These are phyloP conservation scores for Aureobasidium subglaciale DNA, from an alignment of 2,329 filamentous ascomycete species.

Conservation along the genomic window DNA sequence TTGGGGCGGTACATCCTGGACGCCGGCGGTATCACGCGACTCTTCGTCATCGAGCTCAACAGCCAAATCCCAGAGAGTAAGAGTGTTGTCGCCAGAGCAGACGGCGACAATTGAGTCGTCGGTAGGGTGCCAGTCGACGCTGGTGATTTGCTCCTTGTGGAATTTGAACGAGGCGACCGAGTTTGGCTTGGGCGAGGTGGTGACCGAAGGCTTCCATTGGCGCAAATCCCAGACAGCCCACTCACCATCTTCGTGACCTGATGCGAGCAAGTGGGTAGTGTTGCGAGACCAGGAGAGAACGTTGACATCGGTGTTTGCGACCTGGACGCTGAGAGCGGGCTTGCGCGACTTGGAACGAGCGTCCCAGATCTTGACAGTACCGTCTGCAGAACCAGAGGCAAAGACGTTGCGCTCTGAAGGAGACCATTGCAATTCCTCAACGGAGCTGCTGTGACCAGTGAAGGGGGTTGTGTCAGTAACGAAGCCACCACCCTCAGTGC, in stretches of 20 bases:
- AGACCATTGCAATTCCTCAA: slow-evolving; percentile 97
- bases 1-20: slow-evolving; percentile 87
- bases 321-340: slow-evolving; percentile 78
- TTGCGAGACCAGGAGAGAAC: slow-evolving; percentile 92
- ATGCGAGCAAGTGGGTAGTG: slow-evolving; percentile 82
- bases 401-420: slow-evolving; percentile 91
- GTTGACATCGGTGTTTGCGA: slow-evolving; percentile 83
- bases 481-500: slow-evolving; percentile 82
- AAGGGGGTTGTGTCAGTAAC: slow-evolving; percentile 79
- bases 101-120: slow-evolving; percentile 95
- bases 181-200: slow-evolving; percentile 47
- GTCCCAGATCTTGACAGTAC: slow-evolving; percentile 94
- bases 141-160: slow-evolving; percentile 94
- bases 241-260: slow-evolving; percentile 84
- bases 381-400: slow-evolving; percentile 86
- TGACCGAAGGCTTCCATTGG: slow-evolving; percentile 67
- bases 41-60: slow-evolving; percentile 97
- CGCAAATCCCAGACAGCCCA: slow-evolving; percentile 97
- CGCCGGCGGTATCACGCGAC: slow-evolving; percentile 78
- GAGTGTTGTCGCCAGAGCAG: slow-evolving; percentile 84
- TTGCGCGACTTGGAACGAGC: slow-evolving; percentile 82
- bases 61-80: slow-evolving; percentile 93
- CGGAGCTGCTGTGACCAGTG: slow-evolving; percentile 72
- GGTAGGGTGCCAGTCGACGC: slow-evolving; percentile 93
- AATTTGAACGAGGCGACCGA: slow-evolving; percentile 92